Evolutionary conservation across 345 rosid species (phyloP).

Genomic region (Aethionema arabicum): DNA sequence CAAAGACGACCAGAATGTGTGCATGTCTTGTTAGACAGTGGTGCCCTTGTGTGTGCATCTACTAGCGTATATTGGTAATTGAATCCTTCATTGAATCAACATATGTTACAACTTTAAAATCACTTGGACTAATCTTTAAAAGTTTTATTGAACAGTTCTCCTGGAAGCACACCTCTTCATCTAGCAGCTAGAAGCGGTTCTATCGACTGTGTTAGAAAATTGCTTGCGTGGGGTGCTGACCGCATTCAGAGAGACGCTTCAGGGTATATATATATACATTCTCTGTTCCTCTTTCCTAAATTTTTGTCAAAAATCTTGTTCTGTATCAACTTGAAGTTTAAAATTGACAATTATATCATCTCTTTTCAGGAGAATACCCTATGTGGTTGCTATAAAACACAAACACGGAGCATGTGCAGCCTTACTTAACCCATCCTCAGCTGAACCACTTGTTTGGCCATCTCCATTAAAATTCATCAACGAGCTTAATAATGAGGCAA

Average conservation of each 20-base stretch:
- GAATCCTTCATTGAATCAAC: neutral
- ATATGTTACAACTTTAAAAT: neutral
- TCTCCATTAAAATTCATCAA: slow-evolving; percentile 93
- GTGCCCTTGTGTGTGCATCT: slow-evolving; percentile 93
- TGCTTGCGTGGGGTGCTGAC: slow-evolving; percentile 99
- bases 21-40: slow-evolving; percentile 73
- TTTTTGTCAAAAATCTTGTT: neutral
- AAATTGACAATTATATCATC: neutral
- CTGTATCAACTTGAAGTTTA: slow-evolving; percentile 9
- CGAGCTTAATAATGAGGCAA: slow-evolving; percentile 84
- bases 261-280: slow-evolving; percentile 50
- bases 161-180: slow-evolving; percentile 97
- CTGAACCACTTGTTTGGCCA: slow-evolving; percentile 99
- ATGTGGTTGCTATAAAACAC: slow-evolving; percentile 71
- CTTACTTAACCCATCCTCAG: slow-evolving; percentile 80
- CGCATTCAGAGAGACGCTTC: slow-evolving; percentile 90
- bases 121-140: slow-evolving; percentile 5
- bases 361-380: slow-evolving; percentile 78
- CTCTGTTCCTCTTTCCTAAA: slow-evolving; percentile 6
- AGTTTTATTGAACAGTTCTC: slow-evolving; percentile 53
- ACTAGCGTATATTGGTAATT: slow-evolving; percentile 89
- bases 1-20: slow-evolving; percentile 87
- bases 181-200: slow-evolving; percentile 98
- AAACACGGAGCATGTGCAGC: slow-evolving; percentile 90
- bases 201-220: slow-evolving; percentile 79